phyloP scores from a whole-genome alignment of 495 filamentous ascomycete species.

The Penicillium lividum region DNA sequence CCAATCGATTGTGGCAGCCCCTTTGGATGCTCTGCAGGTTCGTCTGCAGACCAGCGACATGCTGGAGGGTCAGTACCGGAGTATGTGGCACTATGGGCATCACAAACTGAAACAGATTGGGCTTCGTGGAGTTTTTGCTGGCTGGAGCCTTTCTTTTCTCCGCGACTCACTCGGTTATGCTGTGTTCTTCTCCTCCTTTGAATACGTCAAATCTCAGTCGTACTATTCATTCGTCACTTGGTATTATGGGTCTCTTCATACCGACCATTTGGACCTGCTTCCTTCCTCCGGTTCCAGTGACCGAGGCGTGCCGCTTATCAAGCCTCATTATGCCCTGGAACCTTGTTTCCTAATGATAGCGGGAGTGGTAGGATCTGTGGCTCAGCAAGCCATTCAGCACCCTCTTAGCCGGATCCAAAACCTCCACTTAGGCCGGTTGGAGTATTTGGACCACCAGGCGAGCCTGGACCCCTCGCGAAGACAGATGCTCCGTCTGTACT shows the following conservation, averaged over 20 bases:
- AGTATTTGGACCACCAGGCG: constrained; percentile 70
- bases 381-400: constrained; percentile 78
- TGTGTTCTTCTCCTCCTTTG: constrained; percentile 83
- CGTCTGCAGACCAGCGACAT: constrained; percentile 73
- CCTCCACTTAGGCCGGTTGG: constrained; percentile 75
- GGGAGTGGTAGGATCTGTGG: constrained; percentile 71
- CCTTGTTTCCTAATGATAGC: constrained; percentile 78
- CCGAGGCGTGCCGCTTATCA: constrained; percentile 57
- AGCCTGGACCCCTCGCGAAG: constrained; percentile 45
- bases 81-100: constrained; percentile 78
- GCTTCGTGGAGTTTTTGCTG: constrained; percentile 76
- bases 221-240: constrained; percentile 79
- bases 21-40: constrained; percentile 84
- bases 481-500: constrained; percentile 65
- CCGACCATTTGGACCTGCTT: constrained; percentile 32
- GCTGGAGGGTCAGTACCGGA: constrained; percentile 66
- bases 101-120: constrained; percentile 80
- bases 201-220: constrained; percentile 80
- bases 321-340: constrained; percentile 83
- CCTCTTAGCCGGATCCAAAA: constrained; percentile 74
- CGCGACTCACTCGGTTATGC: constrained; percentile 83
- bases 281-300: constrained; percentile 26
- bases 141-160: constrained; percentile 73
- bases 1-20: constrained; percentile 79
- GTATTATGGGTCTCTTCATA: constrained; percentile 65